Evolutionary conservation across 2,329 filamentous ascomycete genomes (phyloP).

Genomic region (Tolypocladium amazonense): DNA sequence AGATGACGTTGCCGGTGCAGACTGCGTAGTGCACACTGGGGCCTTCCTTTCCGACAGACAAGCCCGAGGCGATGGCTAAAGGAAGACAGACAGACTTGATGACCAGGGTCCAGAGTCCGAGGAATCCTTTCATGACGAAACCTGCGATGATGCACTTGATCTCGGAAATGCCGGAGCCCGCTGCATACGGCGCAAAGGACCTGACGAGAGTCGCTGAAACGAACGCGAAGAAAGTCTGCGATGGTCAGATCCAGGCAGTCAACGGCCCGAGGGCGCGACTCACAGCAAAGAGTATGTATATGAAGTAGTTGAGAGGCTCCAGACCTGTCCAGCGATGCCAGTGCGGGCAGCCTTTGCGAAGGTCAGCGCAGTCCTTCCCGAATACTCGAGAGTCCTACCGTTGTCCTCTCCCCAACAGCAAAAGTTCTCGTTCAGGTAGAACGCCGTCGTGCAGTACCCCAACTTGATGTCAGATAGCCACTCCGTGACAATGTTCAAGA

Average conservation of each 20-base stretch:
- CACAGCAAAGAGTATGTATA: slow-evolving; percentile 82
- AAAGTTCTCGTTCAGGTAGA: slow-evolving; percentile 95
- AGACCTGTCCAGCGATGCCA: slow-evolving; percentile 87
- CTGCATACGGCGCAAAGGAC: slow-evolving; percentile 88
- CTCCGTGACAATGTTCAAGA: slow-evolving; percentile 91
- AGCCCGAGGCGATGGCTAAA: slow-evolving; percentile 81
- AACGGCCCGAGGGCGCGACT: slow-evolving; percentile 11
- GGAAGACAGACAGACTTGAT: slow-evolving; percentile 93
- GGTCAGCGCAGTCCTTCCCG: slow-evolving; percentile 9
- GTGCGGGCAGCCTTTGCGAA: slow-evolving; percentile 59
- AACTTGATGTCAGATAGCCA: slow-evolving; percentile 94
- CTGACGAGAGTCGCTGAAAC: slow-evolving; percentile 78
- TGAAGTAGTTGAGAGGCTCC: slow-evolving; percentile 66
- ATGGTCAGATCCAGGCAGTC: background rate
- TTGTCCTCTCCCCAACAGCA: slow-evolving; percentile 95
- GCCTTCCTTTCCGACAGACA: slow-evolving; percentile 94
- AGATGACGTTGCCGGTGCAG: slow-evolving; percentile 94
- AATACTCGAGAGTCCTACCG: slow-evolving; percentile 32
- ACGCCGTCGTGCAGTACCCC: slow-evolving; percentile 90
- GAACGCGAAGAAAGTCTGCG: slow-evolving; percentile 65
- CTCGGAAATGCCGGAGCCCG: slow-evolving; percentile 92
- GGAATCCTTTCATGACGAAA: slow-evolving; percentile 98
- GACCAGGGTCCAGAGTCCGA: slow-evolving; percentile 79
- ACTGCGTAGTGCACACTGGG: slow-evolving; percentile 99
- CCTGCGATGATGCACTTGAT: slow-evolving; percentile 99